These are phyloP conservation scores for Diaporthe vaccinii DNA, from an alignment of 2,329 filamentous ascomycete genomes.

Conservation along the genomic window DNA sequence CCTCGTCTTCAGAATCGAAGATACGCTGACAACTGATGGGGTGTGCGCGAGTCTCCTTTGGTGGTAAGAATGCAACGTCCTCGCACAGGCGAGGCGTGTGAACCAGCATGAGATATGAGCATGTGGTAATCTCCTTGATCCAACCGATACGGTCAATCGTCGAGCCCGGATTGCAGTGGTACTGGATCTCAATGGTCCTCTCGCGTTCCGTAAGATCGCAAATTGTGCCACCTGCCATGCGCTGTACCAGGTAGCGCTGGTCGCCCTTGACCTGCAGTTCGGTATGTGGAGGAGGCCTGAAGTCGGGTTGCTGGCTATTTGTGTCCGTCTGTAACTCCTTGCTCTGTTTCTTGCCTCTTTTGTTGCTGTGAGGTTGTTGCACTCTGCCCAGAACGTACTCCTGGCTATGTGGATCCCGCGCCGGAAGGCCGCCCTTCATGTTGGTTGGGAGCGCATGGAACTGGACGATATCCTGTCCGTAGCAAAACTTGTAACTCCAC, in stretches of 20 bases:
- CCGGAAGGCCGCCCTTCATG: conserved; percentile 78
- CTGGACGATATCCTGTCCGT: conserved; percentile 87
- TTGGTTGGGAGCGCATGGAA: conserved; percentile 84
- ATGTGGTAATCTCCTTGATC: conserved; percentile 94
- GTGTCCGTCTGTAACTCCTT: conserved; percentile 51
- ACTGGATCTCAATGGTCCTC: conserved; percentile 87
- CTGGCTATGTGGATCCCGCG: conserved; percentile 80
- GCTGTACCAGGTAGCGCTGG: conserved; percentile 88
- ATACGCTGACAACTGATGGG: conserved; percentile 83
- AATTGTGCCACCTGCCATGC: conserved; percentile 81
- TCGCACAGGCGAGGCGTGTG: conserved; percentile 90
- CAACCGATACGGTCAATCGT: conserved; percentile 83
- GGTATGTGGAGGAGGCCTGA: conserved; percentile 59
- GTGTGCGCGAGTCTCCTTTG: conserved; percentile 82
- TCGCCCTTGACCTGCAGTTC: conserved; percentile 86
- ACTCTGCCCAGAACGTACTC: conserved; percentile 82
- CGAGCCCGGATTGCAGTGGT: conserved; percentile 82
- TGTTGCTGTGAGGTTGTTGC: conserved; percentile 46
- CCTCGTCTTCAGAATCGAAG: conserved; percentile 64
- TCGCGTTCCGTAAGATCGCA: conserved; percentile 89
- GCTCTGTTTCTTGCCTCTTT: conserved; percentile 41
- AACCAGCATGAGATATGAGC: conserved; percentile 92
- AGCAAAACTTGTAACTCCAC: conserved; percentile 98
- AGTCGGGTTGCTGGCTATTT: conserved; percentile 38
- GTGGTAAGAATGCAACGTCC: conserved; percentile 88